These are phyloP conservation scores for Helicosporidium sp. DNA, from an alignment of 139 green algal species.

Conservation along the genomic window DNA sequence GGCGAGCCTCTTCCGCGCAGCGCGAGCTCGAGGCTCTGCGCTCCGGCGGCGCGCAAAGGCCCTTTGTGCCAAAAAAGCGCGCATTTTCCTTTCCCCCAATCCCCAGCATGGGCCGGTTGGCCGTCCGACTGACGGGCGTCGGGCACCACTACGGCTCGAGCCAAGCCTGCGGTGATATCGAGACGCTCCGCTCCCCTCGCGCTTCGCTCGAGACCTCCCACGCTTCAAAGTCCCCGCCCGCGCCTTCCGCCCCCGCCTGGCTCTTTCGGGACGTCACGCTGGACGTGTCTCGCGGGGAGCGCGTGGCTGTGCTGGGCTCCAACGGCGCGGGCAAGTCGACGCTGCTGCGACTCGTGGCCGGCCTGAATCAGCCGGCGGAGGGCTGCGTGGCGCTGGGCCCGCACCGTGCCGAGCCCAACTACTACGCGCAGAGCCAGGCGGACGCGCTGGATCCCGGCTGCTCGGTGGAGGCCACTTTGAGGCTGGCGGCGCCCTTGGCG, in stretches of 20 bases:
- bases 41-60: conserved; percentile 56
- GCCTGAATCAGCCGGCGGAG: conserved; percentile 48
- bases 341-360: conserved; percentile 86
- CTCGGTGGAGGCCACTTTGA: conserved; percentile 71
- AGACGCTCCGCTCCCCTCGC: too few relatives aligned
- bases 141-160: conserved; percentile 82
- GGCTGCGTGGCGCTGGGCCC: conserved; percentile 42
- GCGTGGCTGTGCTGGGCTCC: conserved; percentile 88
- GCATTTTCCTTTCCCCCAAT: conserved; percentile 47
- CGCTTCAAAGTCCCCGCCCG: conserved; percentile 43
- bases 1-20: conserved; percentile 61
- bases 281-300: conserved; percentile 74
- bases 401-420: conserved; percentile 79
- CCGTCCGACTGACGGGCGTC: conserved; percentile 36
- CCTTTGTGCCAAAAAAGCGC: conserved; percentile 65
- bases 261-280: conserved; percentile 35
- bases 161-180: too few relatives aligned
- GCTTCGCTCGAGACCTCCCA: too few relatives aligned
- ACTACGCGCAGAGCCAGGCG: conserved; percentile 94
- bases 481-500: conserved; percentile 51
- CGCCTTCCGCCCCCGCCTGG: background rate
- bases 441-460: conserved; percentile 73
- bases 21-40: conserved; percentile 78
- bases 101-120: conserved; percentile 49
- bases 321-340: conserved; percentile 89